A percentile compares a stretch with the other conserved stretches of the same genome.
phyloP scores from a whole-genome alignment of 345 rosid species.

The Ricinus communis region DNA sequence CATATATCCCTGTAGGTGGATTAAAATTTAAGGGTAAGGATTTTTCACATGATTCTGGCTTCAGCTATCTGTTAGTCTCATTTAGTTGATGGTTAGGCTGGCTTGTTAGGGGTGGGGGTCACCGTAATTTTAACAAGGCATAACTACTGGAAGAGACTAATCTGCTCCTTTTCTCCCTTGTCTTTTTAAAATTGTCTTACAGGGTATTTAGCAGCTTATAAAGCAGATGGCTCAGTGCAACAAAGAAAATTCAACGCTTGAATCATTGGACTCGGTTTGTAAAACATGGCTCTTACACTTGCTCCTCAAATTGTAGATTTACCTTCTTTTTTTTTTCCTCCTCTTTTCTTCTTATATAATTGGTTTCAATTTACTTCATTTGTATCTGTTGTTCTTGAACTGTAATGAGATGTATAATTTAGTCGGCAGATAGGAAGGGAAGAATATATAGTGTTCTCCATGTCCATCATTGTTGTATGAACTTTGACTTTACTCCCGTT shows the following conservation, averaged over 20 bases:
- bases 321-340: not conserved
- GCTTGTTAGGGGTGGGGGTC: not conserved
- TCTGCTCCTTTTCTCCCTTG: conserved; percentile 13
- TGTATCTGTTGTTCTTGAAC: conserved; percentile 29
- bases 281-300: conserved; percentile 26
- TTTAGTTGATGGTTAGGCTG: not conserved
- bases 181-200: conserved; percentile 17
- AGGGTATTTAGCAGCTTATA: conserved; percentile 23
- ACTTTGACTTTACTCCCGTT: conserved; percentile 19
- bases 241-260: conserved; percentile 7
- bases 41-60: not conserved
- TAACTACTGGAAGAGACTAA: not conserved
- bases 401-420: conserved; percentile 36
- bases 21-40: not conserved
- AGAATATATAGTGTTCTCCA: conserved; percentile 21
- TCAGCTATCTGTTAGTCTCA: not conserved
- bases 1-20: not conserved
- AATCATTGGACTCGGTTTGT: conserved; percentile 10
- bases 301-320: conserved; percentile 38
- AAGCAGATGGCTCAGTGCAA: conserved; percentile 13
- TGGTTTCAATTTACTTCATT: conserved; percentile 17
- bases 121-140: not conserved
- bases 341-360: not conserved
- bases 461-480: conserved; percentile 30
- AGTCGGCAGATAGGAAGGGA: conserved; percentile 31